Evolutionary conservation across 2,329 filamentous ascomycete species (phyloP).

Genomic region (Myriangium duriaei): DNA sequence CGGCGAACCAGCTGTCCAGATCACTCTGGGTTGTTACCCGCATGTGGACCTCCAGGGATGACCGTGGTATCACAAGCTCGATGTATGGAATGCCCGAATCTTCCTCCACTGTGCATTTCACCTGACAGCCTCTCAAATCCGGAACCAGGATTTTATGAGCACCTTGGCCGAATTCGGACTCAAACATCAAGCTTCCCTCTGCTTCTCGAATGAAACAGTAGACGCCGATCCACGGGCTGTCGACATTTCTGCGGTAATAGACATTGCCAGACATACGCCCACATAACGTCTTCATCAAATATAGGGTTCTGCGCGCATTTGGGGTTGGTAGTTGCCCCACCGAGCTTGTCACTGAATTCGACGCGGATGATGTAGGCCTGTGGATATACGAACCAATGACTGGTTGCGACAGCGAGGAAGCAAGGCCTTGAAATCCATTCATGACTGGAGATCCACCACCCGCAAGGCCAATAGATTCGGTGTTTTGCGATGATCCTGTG

Average conservation of each 20-base stretch:
- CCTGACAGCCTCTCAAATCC: constrained; percentile 61
- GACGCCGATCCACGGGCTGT: constrained; percentile 55
- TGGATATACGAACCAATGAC: constrained; percentile 11
- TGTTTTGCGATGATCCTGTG: constrained; percentile 35
- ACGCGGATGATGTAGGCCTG: constrained; percentile 17
- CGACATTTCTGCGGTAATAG: constrained; percentile 53
- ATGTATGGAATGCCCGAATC: constrained; percentile 38
- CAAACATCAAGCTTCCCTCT: constrained; percentile 60
- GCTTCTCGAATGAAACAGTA: constrained; percentile 69
- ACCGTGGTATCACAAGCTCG: constrained; percentile 40
- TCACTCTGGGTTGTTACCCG: constrained; percentile 53
- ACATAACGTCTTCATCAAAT: constrained; percentile 64
- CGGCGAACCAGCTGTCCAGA: constrained; percentile 68
- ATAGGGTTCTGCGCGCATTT: constrained; percentile 59
- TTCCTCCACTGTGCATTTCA: constrained; percentile 40
- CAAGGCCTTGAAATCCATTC: constrained; percentile 27
- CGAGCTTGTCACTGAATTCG: constrained; percentile 17
- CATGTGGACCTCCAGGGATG: constrained; percentile 50
- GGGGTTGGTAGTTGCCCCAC: constrained; percentile 28
- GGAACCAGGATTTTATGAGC: constrained; percentile 56
- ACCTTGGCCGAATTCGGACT: constrained; percentile 52
- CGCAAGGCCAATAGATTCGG: constrained; percentile 1
- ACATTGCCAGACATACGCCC: constrained; percentile 70
- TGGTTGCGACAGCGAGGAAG: constrained; percentile 9
- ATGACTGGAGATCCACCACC: constrained; percentile 27